Conservation (phyloP, 164 flowering plant genomes). For the Akebia trifoliata region DNA sequence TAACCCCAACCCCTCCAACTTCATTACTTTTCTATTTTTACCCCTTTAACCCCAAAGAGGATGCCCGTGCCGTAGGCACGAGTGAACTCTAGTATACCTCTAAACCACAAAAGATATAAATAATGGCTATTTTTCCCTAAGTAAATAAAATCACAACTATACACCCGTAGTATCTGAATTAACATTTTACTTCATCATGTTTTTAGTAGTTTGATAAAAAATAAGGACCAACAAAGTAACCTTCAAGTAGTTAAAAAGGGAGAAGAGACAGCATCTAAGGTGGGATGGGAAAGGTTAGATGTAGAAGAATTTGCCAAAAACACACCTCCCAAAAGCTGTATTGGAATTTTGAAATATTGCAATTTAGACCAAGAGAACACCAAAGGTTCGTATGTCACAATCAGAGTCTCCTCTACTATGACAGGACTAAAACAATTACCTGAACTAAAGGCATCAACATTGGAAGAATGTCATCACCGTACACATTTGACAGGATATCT, state of each 20-base stretch:
- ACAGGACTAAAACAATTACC: conserved; percentile 30
- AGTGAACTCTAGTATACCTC: too few relatives aligned
- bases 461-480: conserved; percentile 95
- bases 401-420: not conserved
- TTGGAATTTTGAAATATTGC: not conserved
- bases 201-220: too few relatives aligned
- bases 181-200: not conserved
- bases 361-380: not conserved
- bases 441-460: conserved; percentile 82
- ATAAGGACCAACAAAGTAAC: too few relatives aligned
- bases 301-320: too few relatives aligned
- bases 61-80: too few relatives aligned
- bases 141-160: not conserved
- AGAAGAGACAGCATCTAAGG: too few relatives aligned
- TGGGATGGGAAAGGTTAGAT: too few relatives aligned
- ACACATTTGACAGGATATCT: conserved; percentile 86
- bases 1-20: too few relatives aligned
- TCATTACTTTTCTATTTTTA: too few relatives aligned
- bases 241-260: too few relatives aligned
- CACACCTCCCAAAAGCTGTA: too few relatives aligned
- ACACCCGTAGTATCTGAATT: not conserved
- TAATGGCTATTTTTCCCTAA: not conserved
- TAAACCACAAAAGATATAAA: not conserved
- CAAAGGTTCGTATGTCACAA: not conserved
- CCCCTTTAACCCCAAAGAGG: too few relatives aligned